Evolutionary conservation across 352 stramenopile genomes (phyloP), one percentile per base, ranked within the genome.

Genomic region (Halophytophthora batemanensis): DNA sequence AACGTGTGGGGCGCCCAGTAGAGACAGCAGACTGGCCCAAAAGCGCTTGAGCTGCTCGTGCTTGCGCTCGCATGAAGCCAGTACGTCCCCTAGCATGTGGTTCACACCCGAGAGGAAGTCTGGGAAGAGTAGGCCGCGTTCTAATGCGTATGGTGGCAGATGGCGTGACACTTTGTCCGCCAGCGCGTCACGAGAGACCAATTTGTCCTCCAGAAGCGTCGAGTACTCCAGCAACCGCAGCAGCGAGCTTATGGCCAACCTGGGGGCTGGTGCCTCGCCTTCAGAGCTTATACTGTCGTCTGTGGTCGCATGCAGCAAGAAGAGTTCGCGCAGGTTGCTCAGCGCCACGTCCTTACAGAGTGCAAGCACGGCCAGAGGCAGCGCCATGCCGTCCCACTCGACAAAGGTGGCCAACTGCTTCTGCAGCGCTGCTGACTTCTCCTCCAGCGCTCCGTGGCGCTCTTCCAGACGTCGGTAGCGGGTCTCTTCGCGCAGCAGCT

Each of bases 401-500:
- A 82, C 38, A n/a, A 87, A 69, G 6, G 66, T 64, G 21, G 60
- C 25, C 10, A 89, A 40, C 38, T 87, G 75, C 12, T 44, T 57
- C 50, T 82, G 76, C 10, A 79, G 59, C 2, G 59, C 51, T 38
- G 77, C 57, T 11, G 57, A 45, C 31, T 71, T 78, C 35, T 87
- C 75, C 47, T 84, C 69, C 7, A 90, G 56, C 14, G 61, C 46
- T 14, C 71, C 73, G 23, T 85, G 66, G 7, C 71, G 61, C 56
- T 87, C 78, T 46, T 85, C 77, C 64, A 87, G 77, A 42, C 76
- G 64, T 19, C 71, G 69, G 34, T 71, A 68, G 12, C 73, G 72
- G n/a, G 79, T 69, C 65, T 89, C 78, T 63, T 89, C 78, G 19
- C 72, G 76, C 34, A 87, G 45, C 7, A 90, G 50, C 48, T 88